A percentile compares a stretch with the other conserved stretches of the same genome.
Conservation (phyloP, 768 basidiomycete species). For the Daedalea quercina region DNA sequence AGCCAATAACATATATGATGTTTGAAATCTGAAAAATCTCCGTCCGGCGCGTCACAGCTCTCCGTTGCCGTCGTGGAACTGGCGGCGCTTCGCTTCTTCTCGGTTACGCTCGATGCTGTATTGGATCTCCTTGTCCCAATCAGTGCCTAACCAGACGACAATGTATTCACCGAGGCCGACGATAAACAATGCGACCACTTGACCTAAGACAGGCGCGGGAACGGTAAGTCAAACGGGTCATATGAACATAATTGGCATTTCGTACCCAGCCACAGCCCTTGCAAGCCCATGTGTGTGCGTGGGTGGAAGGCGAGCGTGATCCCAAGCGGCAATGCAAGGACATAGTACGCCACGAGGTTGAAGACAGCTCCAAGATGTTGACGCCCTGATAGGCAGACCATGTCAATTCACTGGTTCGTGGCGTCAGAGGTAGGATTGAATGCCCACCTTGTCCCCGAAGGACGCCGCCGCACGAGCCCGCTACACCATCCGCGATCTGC, state of each 20-base stretch:
- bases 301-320: constrained; percentile 42
- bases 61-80: constrained; percentile 4
- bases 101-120: constrained; percentile 30
- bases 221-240: background rate
- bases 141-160: constrained; percentile 48
- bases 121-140: constrained; percentile 41
- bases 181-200: constrained; percentile 64
- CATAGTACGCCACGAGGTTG: constrained; percentile 61
- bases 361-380: constrained; percentile 72
- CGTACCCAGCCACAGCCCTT: constrained; percentile 46
- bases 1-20: background rate
- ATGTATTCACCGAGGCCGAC: constrained; percentile 66
- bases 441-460: constrained; percentile 39
- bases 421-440: background rate
- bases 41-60: background rate
- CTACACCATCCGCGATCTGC: constrained; percentile 45
- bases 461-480: constrained; percentile 43
- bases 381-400: constrained; percentile 25
- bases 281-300: constrained; percentile 32
- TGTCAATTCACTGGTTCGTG: background rate
- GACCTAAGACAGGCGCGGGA: constrained; percentile 35
- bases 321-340: constrained; percentile 46
- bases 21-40: background rate
- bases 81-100: constrained; percentile 20
- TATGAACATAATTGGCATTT: background rate